phyloP scores from a whole-genome alignment of 441 rosid species.

The Aleurites moluccanus region DNA sequence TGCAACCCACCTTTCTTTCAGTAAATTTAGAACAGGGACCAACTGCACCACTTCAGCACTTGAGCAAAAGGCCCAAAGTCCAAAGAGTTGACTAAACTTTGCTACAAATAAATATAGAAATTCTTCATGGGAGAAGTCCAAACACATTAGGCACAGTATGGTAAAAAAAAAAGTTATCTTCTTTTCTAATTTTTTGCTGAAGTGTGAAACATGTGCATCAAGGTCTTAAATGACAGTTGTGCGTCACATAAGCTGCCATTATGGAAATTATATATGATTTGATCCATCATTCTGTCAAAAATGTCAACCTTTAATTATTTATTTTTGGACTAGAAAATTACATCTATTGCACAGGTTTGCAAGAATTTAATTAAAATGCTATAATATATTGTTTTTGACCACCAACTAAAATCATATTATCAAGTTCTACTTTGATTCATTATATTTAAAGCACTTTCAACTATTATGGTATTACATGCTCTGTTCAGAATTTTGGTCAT shows the following conservation, averaged over 20 bases:
- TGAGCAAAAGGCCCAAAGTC: too few relatives aligned
- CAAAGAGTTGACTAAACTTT: too few relatives aligned
- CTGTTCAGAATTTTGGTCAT: neutral
- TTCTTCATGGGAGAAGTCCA: too few relatives aligned
- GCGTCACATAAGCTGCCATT: neutral
- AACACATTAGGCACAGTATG: too few relatives aligned
- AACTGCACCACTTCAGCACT: too few relatives aligned
- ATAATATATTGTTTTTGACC: neutral
- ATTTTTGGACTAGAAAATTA: neutral
- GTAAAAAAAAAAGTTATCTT: too few relatives aligned
- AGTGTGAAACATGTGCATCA: too few relatives aligned
- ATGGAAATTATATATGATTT: neutral
- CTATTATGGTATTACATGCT: neutral
- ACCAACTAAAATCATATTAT: neutral
- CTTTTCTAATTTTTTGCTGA: too few relatives aligned
- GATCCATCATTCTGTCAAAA: neutral
- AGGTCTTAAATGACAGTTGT: too few relatives aligned
- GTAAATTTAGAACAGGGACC: too few relatives aligned
- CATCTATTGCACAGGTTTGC: neutral
- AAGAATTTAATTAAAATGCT: constrained; percentile 3
- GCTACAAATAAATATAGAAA: too few relatives aligned
- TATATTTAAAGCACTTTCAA: neutral
- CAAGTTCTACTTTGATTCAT: neutral
- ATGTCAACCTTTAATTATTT: neutral
- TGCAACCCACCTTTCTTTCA: too few relatives aligned